Evolutionary conservation across 495 filamentous ascomycete genomes (phyloP).

Genomic region (Pyrenopolyporus hunteri): DNA sequence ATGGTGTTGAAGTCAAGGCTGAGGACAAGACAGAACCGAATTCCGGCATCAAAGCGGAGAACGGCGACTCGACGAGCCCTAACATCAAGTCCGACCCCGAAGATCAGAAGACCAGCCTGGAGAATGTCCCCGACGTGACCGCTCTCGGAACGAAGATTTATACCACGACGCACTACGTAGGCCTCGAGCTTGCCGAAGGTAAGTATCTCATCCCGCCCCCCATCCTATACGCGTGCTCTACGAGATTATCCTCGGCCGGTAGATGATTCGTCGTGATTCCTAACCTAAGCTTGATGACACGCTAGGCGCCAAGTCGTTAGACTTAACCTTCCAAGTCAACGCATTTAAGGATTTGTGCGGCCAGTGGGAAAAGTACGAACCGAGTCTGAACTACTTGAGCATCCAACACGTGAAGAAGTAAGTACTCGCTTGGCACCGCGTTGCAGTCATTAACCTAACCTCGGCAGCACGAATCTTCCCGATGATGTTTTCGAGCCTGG

Average conservation of each 20-base stretch:
- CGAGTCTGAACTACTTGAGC: conserved; percentile 59
- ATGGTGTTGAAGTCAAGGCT: conserved; percentile 47
- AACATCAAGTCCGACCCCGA: conserved; percentile 48
- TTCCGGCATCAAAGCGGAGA: conserved; percentile 55
- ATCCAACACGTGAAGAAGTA: conserved; percentile 81
- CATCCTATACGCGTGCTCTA: conserved; percentile 56
- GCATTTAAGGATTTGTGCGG: conserved; percentile 75
- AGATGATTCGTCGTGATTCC: conserved; percentile 40
- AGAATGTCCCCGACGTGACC: conserved; percentile 11
- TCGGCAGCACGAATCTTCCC: conserved; percentile 77
- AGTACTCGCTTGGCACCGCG: conserved; percentile 32
- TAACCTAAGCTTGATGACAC: conserved; percentile 43
- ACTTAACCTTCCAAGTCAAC: conserved; percentile 73
- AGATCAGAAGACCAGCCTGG: conserved; percentile 36
- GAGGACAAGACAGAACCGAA: conserved; percentile 45
- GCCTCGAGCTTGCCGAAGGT: conserved; percentile 74
- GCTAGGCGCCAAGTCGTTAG: conserved; percentile 62
- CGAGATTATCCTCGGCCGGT: conserved; percentile 58
- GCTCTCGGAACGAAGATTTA: conserved; percentile 62
- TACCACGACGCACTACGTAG: conserved; percentile 88
- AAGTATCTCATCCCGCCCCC: conserved; percentile 45
- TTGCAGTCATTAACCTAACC: conserved; percentile 32
- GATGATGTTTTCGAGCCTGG: conserved; percentile 86
- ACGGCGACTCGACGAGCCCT: conserved; percentile 9
- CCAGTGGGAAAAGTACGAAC: conserved; percentile 68